Base-by-base conservation (phyloP, 2,329 filamentous ascomycete genomes). In the Xylaria sp. region DNA sequence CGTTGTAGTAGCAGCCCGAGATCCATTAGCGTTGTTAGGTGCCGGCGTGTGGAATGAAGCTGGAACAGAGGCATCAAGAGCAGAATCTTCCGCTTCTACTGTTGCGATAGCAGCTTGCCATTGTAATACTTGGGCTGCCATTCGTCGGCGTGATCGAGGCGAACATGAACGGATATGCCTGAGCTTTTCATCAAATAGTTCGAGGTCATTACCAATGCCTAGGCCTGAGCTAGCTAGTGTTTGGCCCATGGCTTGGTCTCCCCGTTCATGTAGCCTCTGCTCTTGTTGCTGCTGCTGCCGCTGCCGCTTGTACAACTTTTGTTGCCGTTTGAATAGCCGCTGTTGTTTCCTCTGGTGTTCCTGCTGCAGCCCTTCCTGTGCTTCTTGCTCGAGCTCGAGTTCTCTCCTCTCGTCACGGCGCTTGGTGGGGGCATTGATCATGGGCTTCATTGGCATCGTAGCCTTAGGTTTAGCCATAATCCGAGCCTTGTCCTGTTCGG, bases 21-120 rank as follows among this genome's bases (percentile, higher is more conserved):
- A n/a, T n/a, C n/a, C n/a, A n/a, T n/a, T n/a, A n/a, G n/a, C n/a
- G 35, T 35, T 35, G 11, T 35, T 35, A 15, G 46, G 11, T 37
- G 40, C 10, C 27, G 46, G 11, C 11, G 15, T 13, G 53, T 43
- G 8, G 31, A 23, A 2, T 21, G 38, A 13, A 8, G 37, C 37
- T 7, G 31, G 21, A 23, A 38, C 7, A 3, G 27, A 43, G 29
- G 25, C 15, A 11, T 40, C n/a, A 43, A 43, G 19, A 53, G 29
- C 31, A 54, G 38, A 7, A n/a, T 54, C 60, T 49, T 73, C 71
- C 2, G 70, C 70, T 48, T 73, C 70, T 15, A 70, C 58, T 1
- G 71, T 73, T 56, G 66, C 67, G n/a, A 73, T 64, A 4, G 70
- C 72, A 21, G 70, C 70, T 43, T 73, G 67, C 72, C 72, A 73